Conservation (phyloP, 106 monocot species). For the Acanthochlamys bracteata region DNA sequence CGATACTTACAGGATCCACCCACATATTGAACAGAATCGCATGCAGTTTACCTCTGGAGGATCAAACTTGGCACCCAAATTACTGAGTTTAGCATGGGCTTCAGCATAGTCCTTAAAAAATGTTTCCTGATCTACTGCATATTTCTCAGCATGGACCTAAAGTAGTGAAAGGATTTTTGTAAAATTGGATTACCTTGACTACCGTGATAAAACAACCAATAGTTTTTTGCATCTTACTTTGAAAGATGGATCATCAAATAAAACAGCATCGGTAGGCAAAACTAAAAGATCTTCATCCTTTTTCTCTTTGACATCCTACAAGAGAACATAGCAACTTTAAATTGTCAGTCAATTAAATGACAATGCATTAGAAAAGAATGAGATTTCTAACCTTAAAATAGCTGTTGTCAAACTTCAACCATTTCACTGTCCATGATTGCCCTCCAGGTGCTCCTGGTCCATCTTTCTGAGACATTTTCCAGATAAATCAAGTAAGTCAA, state of each 20-base stretch:
- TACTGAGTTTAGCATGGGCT: slow-evolving; percentile 95
- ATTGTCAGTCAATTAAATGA: neutral
- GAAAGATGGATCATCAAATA: slow-evolving; percentile 94
- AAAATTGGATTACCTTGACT: neutral
- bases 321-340: neutral
- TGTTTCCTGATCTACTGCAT: slow-evolving; percentile 76
- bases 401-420: slow-evolving; percentile 98
- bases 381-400: slow-evolving; percentile 69
- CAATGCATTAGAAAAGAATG: neutral
- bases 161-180: neutral
- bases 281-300: slow-evolving; percentile 94
- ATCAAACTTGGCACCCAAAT: slow-evolving; percentile 85
- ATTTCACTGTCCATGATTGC: slow-evolving; percentile 96
- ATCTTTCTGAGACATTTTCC: slow-evolving; percentile 56
- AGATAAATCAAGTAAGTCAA: neutral
- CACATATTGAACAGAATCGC: neutral
- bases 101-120: slow-evolving; percentile 98
- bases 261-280: slow-evolving; percentile 88
- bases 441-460: slow-evolving; percentile 97
- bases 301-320: slow-evolving; percentile 82
- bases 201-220: neutral
- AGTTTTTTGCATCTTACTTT: slow-evolving; percentile 32
- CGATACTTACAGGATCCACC: neutral
- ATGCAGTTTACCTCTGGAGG: slow-evolving; percentile 60
- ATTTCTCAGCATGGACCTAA: slow-evolving; percentile 89